These are phyloP conservation scores for Yamadazyma sp. DNA, from an alignment of 1,139 yeast species.

Conservation along the genomic window DNA sequence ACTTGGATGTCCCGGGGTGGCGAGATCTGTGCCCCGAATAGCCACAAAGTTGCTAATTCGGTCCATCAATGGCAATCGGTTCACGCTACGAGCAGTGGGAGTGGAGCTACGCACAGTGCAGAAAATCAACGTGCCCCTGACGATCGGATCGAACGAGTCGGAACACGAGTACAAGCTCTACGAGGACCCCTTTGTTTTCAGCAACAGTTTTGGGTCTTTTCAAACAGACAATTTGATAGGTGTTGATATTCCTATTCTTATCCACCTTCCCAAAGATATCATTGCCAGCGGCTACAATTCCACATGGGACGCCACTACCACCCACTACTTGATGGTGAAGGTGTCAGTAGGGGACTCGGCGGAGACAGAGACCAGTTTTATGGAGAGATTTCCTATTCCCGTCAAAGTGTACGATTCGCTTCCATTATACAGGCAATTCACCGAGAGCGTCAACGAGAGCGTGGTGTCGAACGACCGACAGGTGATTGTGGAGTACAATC, in stretches of 20 bases:
- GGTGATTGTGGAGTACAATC: slow-evolving; percentile 39
- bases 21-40: slow-evolving; percentile 54
- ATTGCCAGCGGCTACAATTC: slow-evolving; percentile 44
- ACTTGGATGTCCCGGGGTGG: slow-evolving; percentile 65
- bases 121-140: slow-evolving; percentile 38
- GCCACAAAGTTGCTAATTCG: slow-evolving; percentile 44
- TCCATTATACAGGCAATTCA: slow-evolving; percentile 54
- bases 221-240: slow-evolving; percentile 42
- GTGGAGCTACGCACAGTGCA: slow-evolving; percentile 40
- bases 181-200: slow-evolving; percentile 36
- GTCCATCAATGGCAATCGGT: slow-evolving; percentile 38
- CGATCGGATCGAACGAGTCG: slow-evolving; percentile 44
- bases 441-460: slow-evolving; percentile 47
- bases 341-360: slow-evolving; percentile 34
- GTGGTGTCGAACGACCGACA: slow-evolving; percentile 41
- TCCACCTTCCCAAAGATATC: slow-evolving; percentile 57
- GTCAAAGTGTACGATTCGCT: slow-evolving; percentile 52
- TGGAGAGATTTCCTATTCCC: slow-evolving; percentile 46
- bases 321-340: slow-evolving; percentile 35
- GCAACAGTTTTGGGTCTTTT: slow-evolving; percentile 39
- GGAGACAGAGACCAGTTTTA: slow-evolving; percentile 29
- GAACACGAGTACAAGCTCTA: slow-evolving; percentile 33
- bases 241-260: slow-evolving; percentile 57
- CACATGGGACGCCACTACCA: slow-evolving; percentile 42
- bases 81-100: slow-evolving; percentile 37